These are phyloP conservation scores for Hippophae rhamnoides DNA, from an alignment of 306 rosid species.

Conservation along the genomic window DNA sequence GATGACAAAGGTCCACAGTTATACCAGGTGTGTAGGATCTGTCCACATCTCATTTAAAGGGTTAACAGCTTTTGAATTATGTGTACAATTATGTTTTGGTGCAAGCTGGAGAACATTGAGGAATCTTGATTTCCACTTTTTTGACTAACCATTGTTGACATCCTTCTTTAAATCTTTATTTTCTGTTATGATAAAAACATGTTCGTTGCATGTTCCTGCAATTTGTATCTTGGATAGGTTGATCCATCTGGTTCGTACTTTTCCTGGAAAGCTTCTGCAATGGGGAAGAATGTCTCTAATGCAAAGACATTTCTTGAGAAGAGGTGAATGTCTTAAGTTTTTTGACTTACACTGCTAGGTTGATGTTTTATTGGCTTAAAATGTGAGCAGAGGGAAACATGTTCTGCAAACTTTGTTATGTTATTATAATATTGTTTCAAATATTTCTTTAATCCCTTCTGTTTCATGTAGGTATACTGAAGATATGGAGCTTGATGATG, in stretches of 20 bases:
- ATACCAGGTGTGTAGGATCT: constrained; percentile 55
- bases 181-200: not conserved
- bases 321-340: constrained; percentile 35
- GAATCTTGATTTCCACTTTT: too few relatives aligned
- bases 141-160: too few relatives aligned
- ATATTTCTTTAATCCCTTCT: too few relatives aligned
- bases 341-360: too few relatives aligned
- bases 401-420: too few relatives aligned
- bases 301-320: constrained; percentile 98
- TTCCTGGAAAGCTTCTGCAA: constrained; percentile 97
- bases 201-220: not conserved
- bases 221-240: constrained; percentile 44
- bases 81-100: not conserved
- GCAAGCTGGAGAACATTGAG: too few relatives aligned
- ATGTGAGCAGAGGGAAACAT: too few relatives aligned
- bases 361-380: too few relatives aligned
- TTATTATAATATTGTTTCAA: too few relatives aligned
- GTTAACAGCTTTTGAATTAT: not conserved
- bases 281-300: constrained; percentile 97
- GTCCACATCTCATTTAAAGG: not conserved
- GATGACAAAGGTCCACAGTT: constrained; percentile 89
- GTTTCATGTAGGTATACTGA: constrained; percentile 56
- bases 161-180: not conserved
- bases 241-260: constrained; percentile 96
- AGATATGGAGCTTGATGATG: constrained; percentile 97